Evolutionary conservation across 2,329 filamentous ascomycete species (phyloP).

Genomic region (Curvularia spicifera): DNA sequence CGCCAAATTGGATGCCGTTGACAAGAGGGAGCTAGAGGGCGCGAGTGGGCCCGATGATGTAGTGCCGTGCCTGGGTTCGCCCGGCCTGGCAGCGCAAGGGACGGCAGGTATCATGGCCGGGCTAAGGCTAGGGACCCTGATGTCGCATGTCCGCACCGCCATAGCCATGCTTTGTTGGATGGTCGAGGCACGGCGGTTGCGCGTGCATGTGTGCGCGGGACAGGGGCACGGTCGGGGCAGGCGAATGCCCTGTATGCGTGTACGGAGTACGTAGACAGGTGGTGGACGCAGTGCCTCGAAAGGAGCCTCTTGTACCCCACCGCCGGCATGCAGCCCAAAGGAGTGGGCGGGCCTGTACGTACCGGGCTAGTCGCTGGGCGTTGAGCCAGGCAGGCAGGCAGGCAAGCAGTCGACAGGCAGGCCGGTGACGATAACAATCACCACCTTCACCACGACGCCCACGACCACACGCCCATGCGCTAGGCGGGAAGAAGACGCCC

Average conservation of each 20-base stretch:
- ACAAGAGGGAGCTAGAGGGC: conserved; percentile 9
- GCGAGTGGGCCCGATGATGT: conserved; percentile 25
- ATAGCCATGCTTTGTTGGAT: neutral
- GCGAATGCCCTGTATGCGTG: neutral
- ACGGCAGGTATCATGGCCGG: conserved; percentile 12
- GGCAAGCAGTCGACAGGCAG: too few relatives aligned
- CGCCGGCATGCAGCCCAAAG: conserved; percentile 20
- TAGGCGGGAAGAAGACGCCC: neutral
- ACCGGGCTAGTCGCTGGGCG: neutral
- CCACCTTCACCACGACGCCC: neutral
- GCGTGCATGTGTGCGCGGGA: neutral
- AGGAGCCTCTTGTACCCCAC: conserved; percentile 12
- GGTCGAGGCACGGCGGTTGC: neutral
- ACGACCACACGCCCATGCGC: neutral
- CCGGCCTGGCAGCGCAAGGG: conserved; percentile 10
- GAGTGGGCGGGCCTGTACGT: conserved; percentile 11
- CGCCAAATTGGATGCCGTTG: conserved; percentile 8
- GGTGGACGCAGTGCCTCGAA: conserved; percentile 3
- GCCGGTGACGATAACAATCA: too few relatives aligned
- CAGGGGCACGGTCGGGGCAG: neutral
- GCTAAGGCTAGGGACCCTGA: conserved; percentile 15
- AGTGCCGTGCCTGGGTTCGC: conserved; percentile 15
- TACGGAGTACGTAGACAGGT: neutral
- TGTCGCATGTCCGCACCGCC: neutral
- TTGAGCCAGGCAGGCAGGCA: conserved; percentile 2